Percentiles rank a stretch among this genome's conserved stretches.
These are phyloP conservation scores for Rhizomucor pusillus DNA, from an alignment of 371 early-diverging fungal species.

Conservation along the genomic window DNA sequence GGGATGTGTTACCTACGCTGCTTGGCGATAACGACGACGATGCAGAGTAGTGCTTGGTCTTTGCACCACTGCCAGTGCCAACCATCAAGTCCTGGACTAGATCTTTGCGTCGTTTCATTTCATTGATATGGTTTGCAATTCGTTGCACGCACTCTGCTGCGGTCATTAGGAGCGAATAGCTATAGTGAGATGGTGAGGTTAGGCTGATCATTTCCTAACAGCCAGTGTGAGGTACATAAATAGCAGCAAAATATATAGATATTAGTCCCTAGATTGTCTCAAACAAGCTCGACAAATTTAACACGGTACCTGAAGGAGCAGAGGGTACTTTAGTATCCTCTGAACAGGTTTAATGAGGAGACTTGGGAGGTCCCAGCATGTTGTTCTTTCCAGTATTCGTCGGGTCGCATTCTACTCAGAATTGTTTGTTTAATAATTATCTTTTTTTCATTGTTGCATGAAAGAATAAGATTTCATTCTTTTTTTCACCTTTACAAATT, in stretches of 20 bases:
- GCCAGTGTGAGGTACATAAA: too few species aligned
- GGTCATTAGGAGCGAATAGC: constrained; percentile 45
- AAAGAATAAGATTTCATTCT: background rate
- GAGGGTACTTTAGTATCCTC: constrained; percentile 81
- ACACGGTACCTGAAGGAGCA: constrained; percentile 57
- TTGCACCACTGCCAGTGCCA: constrained; percentile 21
- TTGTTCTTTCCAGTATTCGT: constrained; percentile 61
- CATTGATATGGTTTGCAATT: constrained; percentile 83
- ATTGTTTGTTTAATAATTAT: background rate
- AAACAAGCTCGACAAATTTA: background rate
- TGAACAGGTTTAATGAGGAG: constrained; percentile 87
- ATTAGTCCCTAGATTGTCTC: constrained; percentile 53
- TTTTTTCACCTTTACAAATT: constrained; percentile 8
- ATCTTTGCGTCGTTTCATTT: constrained; percentile 81
- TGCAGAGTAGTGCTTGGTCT: constrained; percentile 22
- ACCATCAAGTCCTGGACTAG: constrained; percentile 75
- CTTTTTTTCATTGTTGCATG: background rate
- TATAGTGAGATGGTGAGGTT: constrained; percentile 58
- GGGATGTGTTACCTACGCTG: constrained; percentile 12
- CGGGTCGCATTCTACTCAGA: constrained; percentile 40
- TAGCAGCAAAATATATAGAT: constrained; percentile 29
- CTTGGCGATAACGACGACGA: background rate
- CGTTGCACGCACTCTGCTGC: constrained; percentile 52
- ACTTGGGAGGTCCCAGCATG: constrained; percentile 78
- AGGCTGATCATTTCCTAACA: constrained; percentile 60